Evolutionary conservation across 495 filamentous ascomycete species (phyloP).

Genomic region (Aspergillus homomorphus): DNA sequence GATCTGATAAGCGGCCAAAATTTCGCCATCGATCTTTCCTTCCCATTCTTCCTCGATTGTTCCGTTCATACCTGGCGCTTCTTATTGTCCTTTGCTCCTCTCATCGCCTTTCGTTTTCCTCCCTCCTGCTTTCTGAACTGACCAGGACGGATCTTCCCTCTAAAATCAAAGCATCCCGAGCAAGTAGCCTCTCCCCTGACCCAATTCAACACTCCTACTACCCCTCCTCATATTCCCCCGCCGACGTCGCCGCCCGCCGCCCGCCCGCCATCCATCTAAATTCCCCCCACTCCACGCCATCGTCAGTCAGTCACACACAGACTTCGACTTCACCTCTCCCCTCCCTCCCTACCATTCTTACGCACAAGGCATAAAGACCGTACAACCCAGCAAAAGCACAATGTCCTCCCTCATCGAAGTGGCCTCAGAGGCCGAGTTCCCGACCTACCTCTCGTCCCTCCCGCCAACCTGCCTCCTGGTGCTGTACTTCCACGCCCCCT

Average conservation of each 20-base stretch:
- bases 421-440: conserved; percentile 64
- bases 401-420: conserved; percentile 79
- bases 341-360: too few species aligned
- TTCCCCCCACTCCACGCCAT: neutral
- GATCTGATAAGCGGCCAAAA: conserved; percentile 27
- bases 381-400: conserved; percentile 15
- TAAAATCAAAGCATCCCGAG: neutral
- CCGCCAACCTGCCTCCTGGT: conserved; percentile 67
- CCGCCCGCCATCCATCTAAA: neutral
- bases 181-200: neutral
- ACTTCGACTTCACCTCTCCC: neutral
- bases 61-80: neutral
- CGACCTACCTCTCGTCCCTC: conserved; percentile 57
- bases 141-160: neutral
- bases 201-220: neutral
- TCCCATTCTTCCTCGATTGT: conserved; percentile 2
- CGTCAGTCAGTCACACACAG: conserved; percentile 8
- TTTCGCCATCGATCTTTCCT: conserved; percentile 20
- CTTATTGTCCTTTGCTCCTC: neutral
- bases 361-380: neutral
- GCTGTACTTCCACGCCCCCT: conserved; percentile 91
- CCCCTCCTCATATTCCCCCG: neutral
- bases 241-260: neutral
- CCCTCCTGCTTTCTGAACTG: neutral
- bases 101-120: neutral